Evolutionary conservation across 2,329 filamentous ascomycete genomes (phyloP), one percentile per base, ranked within the genome.

Genomic region (Penicillium capsulatum): DNA sequence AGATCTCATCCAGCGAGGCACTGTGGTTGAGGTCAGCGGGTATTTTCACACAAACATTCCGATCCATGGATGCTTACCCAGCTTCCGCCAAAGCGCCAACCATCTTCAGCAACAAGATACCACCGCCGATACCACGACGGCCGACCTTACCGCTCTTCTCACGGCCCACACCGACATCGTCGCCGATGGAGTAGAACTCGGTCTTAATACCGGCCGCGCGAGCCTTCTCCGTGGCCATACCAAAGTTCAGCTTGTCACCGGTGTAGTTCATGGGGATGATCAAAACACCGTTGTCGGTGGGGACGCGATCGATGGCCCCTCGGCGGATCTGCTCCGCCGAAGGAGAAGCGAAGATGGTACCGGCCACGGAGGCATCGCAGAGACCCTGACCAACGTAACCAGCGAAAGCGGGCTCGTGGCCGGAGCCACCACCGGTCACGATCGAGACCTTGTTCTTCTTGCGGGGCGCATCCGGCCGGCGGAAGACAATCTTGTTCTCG

Each of bases 231-330:
- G 92, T 86, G 1, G 84, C 90, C 77, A 96, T 84, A 39, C 89
- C 90, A 60, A 96, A 96, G 68, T 95, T 94, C 52, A 96, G 75
- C 38, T 95, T 79, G 62, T 90, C 86, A 26, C 86, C 86, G 1
- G 88, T 94, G 66, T 94, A 94, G 65, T 96, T 96, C 86, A 94
- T 95, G 19, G 94, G 86, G 4, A 90, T 83, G n/a, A 95, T 84
- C 28, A 96, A 65, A 1, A 95, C 84, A 16, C 90, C 91, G 46
- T 79, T 77, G 31, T 77, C 73, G 3, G 76, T 75, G 45, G 86
- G 80, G 3, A 94, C 84, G 14, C 86, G 75, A 29, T 80, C 77
- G 58, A 83, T 77, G 37, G 94, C 83, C 43, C 82, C 87, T 50
- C 78, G 74, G 39, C 86, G 79, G 38, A 96, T 81, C 69, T 96